A percentile compares a stretch with the other conserved stretches of the same genome.
Evolutionary conservation across 2,329 filamentous ascomycete genomes (phyloP).

Genomic region (Hymenotorrendiella dingleyae): DNA sequence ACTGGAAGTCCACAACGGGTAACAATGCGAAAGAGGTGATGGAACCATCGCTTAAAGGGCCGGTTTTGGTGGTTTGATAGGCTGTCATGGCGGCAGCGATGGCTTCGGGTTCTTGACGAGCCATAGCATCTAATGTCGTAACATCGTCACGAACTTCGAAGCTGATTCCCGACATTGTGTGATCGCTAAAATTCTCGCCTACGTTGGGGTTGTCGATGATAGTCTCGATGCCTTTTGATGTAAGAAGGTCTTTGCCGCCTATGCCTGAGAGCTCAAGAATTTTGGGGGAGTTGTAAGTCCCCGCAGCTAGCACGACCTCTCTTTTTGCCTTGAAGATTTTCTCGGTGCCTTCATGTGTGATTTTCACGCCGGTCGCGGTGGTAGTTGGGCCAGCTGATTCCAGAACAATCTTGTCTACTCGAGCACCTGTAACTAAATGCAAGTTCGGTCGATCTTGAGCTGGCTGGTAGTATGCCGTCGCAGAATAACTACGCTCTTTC

Average conservation of each 20-base stretch:
- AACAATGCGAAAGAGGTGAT: not conserved
- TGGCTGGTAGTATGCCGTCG: constrained; percentile 14
- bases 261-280: constrained; percentile 41
- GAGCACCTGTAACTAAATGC: constrained; percentile 75
- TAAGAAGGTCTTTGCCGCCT: constrained; percentile 34
- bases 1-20: not conserved
- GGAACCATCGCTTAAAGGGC: not conserved
- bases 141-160: constrained; percentile 33
- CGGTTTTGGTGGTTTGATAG: constrained; percentile 27
- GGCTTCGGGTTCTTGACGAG: constrained; percentile 27
- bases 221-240: constrained; percentile 40
- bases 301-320: constrained; percentile 43
- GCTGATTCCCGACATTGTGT: constrained; percentile 9
- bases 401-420: constrained; percentile 68
- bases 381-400: not conserved
- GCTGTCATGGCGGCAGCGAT: constrained; percentile 29
- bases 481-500: constrained; percentile 13
- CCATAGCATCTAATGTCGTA: constrained; percentile 32
- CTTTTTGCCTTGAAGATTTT: constrained; percentile 19
- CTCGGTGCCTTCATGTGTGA: constrained; percentile 3
- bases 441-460: constrained; percentile 47
- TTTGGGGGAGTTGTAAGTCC: constrained; percentile 39
- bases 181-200: constrained; percentile 52
- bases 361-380: constrained; percentile 13
- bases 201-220: constrained; percentile 53